Evolutionary conservation across 192 early-diverging fungal genomes (phyloP), one percentile per base, ranked within the genome.

Genomic region (Diversispora eburnea): DNA sequence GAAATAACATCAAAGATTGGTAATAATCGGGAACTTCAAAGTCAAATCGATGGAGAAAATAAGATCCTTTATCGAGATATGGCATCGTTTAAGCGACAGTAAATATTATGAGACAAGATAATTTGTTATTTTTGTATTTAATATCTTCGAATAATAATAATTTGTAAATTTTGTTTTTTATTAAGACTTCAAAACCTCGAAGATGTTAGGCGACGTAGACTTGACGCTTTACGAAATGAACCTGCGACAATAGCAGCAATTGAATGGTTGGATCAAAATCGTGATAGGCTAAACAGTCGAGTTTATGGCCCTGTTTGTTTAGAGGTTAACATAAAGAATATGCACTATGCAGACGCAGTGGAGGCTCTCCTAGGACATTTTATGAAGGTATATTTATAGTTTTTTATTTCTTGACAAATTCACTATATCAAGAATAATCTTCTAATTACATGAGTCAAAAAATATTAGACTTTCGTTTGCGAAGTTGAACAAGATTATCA

Each of bases 401-500:
- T 33, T n/a, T n/a, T n/a, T n/a, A n/a, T n/a, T n/a, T n/a, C n/a
- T n/a, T n/a, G n/a, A n/a, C n/a, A n/a, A n/a, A n/a, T n/a, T n/a
- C n/a, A n/a, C n/a, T n/a, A n/a, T n/a, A n/a, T n/a, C n/a, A n/a
- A 33, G 25, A 45, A 55, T 58, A 39, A 45, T 19, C 8, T 17
- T 19, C 8, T 17, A 9, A 81, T 64, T 63, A 15, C 54, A 51
- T 41, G 33, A 48, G 52, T 65, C 59, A 70, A 46, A 19, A 48
- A 20, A 17, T 39, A 5, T 64, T 80, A 94, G 85, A 91, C 83
- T 6, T 95, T 95, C 79, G 88, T 96, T 0, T 88, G 88, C 43
- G 90, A 94, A 76, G 82, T 87, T 25, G 77, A 89, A 63, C 84
- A 84, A 42, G 96, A 98, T 77, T 98, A 98, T 79, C 66, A 85